Evolutionary conservation across 371 early-diverging fungal genomes (phyloP), one percentile per base, ranked within the genome.

Genomic region (Entomophthora muscae): DNA sequence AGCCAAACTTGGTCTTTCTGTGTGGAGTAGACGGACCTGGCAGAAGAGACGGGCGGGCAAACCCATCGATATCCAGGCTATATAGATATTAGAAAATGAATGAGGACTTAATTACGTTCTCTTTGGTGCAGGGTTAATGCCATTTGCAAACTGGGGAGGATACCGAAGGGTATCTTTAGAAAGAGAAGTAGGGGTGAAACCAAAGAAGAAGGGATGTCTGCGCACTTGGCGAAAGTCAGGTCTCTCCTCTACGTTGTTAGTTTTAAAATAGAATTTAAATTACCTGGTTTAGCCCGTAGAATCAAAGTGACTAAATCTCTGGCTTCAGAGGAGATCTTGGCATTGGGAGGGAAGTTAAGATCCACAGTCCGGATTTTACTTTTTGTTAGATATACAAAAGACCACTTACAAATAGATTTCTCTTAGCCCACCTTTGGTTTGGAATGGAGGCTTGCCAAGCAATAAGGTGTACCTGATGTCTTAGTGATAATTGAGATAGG

Each of bases 391-490:
- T 42, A 17, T n/a, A n/a, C 42, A 42, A 10, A 42, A 5, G 42
- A 42, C 42, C 42, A 42, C 42, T 42, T 42, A 42, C 42, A 42
- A 17, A 42, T 42, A 42, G 42, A 42, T 42, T 17, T 42, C 42
- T 17, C 17, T 42, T 10, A 42, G 42, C 17, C 42, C 42, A 17
- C 42, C 42, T 42, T 42, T 42, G 42, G 91, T 89, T 68, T 91
- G 95, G 69, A 99, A 99, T 0, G 99, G 99, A 5, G 98, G 98
- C 57, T 77, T 78, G 3, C 99, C 98, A 63, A 94, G 79, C 2
- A 98, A 75, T 28, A 98, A 72, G 17, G 97, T 96, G 69, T 89
- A 95, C 80, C 88, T 79, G 32, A 27, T 22, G n/a, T 23, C 55
- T 21, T 12, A 12, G 10, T 51, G n/a, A 12, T 12, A 51, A 51